These are phyloP conservation scores for Hypoxylon sp. DNA, from an alignment of 2,329 filamentous ascomycete genomes.

Conservation along the genomic window DNA sequence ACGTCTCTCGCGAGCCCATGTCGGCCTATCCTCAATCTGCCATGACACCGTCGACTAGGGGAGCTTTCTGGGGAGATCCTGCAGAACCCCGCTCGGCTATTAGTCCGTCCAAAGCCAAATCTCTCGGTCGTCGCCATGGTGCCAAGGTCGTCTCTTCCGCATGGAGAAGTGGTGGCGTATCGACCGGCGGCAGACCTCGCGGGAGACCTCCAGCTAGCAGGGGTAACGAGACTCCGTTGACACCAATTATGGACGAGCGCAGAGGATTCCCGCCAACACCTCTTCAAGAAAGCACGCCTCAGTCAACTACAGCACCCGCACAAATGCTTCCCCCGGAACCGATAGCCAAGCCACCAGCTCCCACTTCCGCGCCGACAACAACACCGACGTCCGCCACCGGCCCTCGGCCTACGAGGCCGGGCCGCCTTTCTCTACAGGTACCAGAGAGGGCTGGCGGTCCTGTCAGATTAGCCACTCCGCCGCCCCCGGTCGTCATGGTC, in stretches of 20 bases:
- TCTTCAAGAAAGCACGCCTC: slow-evolving; percentile 32
- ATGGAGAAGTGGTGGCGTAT: slow-evolving; percentile 74
- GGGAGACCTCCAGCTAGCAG: slow-evolving; percentile 80
- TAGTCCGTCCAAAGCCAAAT: slow-evolving; percentile 67
- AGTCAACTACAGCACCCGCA: slow-evolving; percentile 37
- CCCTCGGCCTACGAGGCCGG: slow-evolving; percentile 50
- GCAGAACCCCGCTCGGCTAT: slow-evolving; percentile 75
- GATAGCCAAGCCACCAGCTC: slow-evolving; percentile 34
- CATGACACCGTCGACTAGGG: slow-evolving; percentile 69
- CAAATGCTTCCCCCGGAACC: slow-evolving; percentile 39
- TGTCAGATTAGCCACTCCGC: slow-evolving; percentile 68
- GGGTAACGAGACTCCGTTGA: slow-evolving; percentile 69
- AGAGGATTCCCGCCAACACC: slow-evolving; percentile 54
- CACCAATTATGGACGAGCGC: slow-evolving; percentile 70
- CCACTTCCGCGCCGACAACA: slow-evolving; percentile 32
- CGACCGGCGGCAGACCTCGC: slow-evolving; percentile 73
- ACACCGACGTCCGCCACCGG: slow-evolving; percentile 34
- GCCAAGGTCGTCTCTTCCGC: slow-evolving; percentile 88
- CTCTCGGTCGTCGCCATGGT: slow-evolving; percentile 71
- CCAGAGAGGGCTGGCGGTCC: slow-evolving; percentile 67
- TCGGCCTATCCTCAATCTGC: slow-evolving; percentile 81
- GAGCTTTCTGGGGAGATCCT: slow-evolving; percentile 62
- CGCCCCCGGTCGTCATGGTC: slow-evolving; percentile 59
- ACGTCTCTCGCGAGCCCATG: slow-evolving; percentile 65
- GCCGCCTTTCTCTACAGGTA: slow-evolving; percentile 67